Conservation (phyloP, 2,329 filamentous ascomycete species). For the Penicillium brasilianum region DNA sequence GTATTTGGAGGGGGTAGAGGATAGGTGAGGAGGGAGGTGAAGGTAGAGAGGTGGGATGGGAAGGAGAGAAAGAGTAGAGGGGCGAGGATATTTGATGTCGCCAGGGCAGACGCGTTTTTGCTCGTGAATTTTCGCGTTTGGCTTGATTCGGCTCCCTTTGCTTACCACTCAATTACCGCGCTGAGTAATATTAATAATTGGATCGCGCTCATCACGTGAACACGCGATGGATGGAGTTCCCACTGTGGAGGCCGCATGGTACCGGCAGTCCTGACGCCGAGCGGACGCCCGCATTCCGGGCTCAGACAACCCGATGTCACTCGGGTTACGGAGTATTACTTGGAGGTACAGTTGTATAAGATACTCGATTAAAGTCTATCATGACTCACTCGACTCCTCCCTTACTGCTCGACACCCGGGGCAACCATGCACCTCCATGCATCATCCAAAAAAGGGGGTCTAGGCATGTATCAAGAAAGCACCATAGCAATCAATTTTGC, state of each 20-base stretch:
- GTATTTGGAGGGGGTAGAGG: conserved; percentile 28
- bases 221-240: conserved; percentile 17
- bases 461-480: conserved; percentile 12
- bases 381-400: conserved; percentile 12
- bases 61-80: conserved; percentile 21
- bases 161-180: conserved; percentile 4
- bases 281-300: conserved; percentile 25
- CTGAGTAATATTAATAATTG: conserved; percentile 22
- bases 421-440: conserved; percentile 5
- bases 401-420: conserved; percentile 17
- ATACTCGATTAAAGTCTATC: background rate
- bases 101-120: conserved; percentile 39
- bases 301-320: conserved; percentile 23
- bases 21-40: conserved; percentile 21
- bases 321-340: background rate
- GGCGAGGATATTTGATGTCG: conserved; percentile 42
- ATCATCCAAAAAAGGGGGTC: conserved; percentile 3
- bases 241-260: conserved; percentile 9
- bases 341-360: background rate
- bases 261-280: conserved; percentile 11
- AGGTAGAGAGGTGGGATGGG: conserved; percentile 15
- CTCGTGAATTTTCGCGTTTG: conserved; percentile 45
- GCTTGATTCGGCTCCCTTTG: conserved; percentile 35
- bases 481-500: conserved; percentile 20
- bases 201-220: conserved; percentile 30